Conservation (phyloP, 1,284 basidiomycete genomes). For the Tilletia caries region DNA sequence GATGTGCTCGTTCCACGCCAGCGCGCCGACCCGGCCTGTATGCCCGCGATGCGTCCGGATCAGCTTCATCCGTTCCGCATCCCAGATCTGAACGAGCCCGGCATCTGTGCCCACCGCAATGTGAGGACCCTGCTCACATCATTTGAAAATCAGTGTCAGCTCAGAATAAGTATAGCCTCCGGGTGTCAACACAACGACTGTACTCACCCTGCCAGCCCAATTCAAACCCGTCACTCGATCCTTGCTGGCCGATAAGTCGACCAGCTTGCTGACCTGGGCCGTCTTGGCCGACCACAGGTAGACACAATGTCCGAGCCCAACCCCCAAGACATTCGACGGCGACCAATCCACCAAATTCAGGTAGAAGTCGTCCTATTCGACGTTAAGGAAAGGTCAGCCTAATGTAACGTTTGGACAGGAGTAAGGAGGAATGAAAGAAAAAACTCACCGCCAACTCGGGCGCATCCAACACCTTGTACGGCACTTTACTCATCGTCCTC, state of each 20-base stretch:
- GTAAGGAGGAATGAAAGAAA: too few relatives aligned
- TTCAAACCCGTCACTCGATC: slow-evolving; percentile 45
- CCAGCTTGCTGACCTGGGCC: slow-evolving; percentile 83
- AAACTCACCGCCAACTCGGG: slow-evolving; percentile 67
- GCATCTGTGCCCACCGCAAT: slow-evolving; percentile 87
- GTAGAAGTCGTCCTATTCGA: slow-evolving; percentile 80
- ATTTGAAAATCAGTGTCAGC: neutral
- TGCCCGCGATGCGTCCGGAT: slow-evolving; percentile 82
- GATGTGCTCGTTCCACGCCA: slow-evolving; percentile 89
- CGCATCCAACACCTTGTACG: slow-evolving; percentile 94
- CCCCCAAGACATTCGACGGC: slow-evolving; percentile 86
- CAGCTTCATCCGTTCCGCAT: slow-evolving; percentile 73
- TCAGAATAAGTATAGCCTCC: too few relatives aligned
- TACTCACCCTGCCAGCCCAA: slow-evolving; percentile 84
- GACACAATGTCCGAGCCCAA: slow-evolving; percentile 85
- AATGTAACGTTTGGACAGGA: neutral
- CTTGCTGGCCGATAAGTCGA: slow-evolving; percentile 64
- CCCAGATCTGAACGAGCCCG: slow-evolving; percentile 88
- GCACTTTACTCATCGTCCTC: slow-evolving; percentile 84
- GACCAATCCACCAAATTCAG: slow-evolving; percentile 98
- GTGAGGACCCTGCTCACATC: slow-evolving; percentile 56
- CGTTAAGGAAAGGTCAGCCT: neutral
- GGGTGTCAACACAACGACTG: too few relatives aligned
- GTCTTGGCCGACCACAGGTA: slow-evolving; percentile 97
- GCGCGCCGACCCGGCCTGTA: slow-evolving; percentile 78